Evolutionary conservation across 73 alveolate species (phyloP).

Genomic region (Symbiodinium natans): DNA sequence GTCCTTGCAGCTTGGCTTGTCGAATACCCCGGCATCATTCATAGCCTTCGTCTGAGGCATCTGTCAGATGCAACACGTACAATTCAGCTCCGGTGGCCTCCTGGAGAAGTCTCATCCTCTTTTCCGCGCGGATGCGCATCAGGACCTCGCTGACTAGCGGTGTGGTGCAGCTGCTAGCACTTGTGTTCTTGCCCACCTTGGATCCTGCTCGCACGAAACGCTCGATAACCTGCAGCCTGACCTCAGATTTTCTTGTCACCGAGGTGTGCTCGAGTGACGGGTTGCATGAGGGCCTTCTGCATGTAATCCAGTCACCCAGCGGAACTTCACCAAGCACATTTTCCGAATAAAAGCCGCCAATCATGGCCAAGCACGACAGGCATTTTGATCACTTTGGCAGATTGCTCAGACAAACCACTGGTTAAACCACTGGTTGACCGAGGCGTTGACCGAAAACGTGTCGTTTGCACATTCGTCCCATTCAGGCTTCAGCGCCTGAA

Average conservation of each 20-base stretch:
- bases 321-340: too few relatives aligned
- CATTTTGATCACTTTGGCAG: too few relatives aligned
- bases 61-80: neutral
- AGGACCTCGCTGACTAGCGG: slow-evolving; percentile 50
- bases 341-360: too few relatives aligned
- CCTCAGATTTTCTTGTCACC: neutral
- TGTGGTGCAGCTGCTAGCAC: too few relatives aligned
- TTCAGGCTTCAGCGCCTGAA: slow-evolving; percentile 43
- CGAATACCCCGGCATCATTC: slow-evolving; percentile 50
- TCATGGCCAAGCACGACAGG: too few relatives aligned
- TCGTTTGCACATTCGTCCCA: slow-evolving; percentile 93
- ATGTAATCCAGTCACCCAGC: too few relatives aligned
- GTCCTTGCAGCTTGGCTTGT: slow-evolving; percentile 57
- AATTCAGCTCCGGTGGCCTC: neutral
- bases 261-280: neutral
- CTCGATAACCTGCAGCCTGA: slow-evolving; percentile 77
- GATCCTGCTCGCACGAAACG: slow-evolving; percentile 90
- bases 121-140: slow-evolving; percentile 80
- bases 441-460: slow-evolving; percentile 41
- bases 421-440: too few relatives aligned
- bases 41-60: neutral
- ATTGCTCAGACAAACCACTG: neutral
- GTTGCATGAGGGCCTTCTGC: neutral
- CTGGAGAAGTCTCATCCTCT: slow-evolving; percentile 37
- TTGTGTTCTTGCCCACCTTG: neutral